Base-by-base conservation (phyloP, 371 early-diverging fungal genomes). In the Blakeslea trispora region DNA sequence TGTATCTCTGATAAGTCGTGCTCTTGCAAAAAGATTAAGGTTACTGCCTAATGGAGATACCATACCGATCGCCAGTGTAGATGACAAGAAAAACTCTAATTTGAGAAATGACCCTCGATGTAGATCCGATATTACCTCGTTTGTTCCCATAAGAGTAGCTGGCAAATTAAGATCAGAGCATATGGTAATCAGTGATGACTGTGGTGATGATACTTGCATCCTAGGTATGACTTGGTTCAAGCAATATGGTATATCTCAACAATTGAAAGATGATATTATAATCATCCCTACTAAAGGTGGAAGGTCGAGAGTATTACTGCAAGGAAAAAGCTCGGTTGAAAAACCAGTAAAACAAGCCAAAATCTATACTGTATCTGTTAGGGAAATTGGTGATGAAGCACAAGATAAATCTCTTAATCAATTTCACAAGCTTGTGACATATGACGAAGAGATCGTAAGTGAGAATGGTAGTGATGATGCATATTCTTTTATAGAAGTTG, bases 171-270 rank as follows among this genome's bases (percentile, higher is more conserved):
- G 57, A 5, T 45, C 57, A 0, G 61, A 60, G 31, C 61, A 60
- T 23, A 50, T 66, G 42, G n/a, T 45, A 8, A 39, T 66, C 24
- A 13, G 24, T 39, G 23, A 40, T 28, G n/a, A 35, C 24, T 31
- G 32, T 8, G 50, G 44, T 5, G 40, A 45, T 19, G 48, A 51
- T 22, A 11, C 45, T 1, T 55, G 39, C 32, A 14, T 59, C 0
- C 9, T 64, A 0, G 64, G 64, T 0, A 55, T 59, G 45, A 53
- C 64, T 5, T 64, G 53, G 42, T 50, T 55, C 21, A 48, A 19
- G 13, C 14, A 22, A 18, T 39, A 50, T 51, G 17, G 32, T 32
- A n/a, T 53, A 28, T 28, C 28, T 28, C 28, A 28, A 7, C 28
- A 28, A 28, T 5, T 28, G 7, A 3, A 7, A 5, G 28, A 28